These are phyloP conservation scores for Brassica napus DNA, from an alignment of 345 rosid genomes.

Conservation along the genomic window Da-Ae NC_063436.1:21504501-21505000, in stretches of 20 bases:
- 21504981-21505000: constrained; percentile 49
- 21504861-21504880: constrained; percentile 51
- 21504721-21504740: constrained; percentile 10
- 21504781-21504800: constrained; percentile 39
- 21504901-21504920: constrained; percentile 50
- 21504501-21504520: too few relatives aligned
- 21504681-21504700: constrained; percentile 36
- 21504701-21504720: constrained; percentile 21
- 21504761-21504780: constrained; percentile 27
- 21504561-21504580: too few relatives aligned
- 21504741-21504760: background rate
- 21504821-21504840: constrained; percentile 40
- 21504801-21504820: constrained; percentile 21
- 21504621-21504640: constrained; percentile 19
- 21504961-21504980: constrained; percentile 47
- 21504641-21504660: constrained; percentile 25
- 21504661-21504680: constrained; percentile 43
- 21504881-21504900: constrained; percentile 55
- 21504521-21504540: too few relatives aligned
- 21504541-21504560: too few relatives aligned
- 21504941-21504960: constrained; percentile 52
- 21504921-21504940: constrained; percentile 54
- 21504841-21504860: constrained; percentile 45
- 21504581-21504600: constrained; percentile 28
- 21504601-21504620: constrained; percentile 31